Conservation (phyloP, 2,329 filamentous ascomycete genomes). For the Apiospora marii region DNA sequence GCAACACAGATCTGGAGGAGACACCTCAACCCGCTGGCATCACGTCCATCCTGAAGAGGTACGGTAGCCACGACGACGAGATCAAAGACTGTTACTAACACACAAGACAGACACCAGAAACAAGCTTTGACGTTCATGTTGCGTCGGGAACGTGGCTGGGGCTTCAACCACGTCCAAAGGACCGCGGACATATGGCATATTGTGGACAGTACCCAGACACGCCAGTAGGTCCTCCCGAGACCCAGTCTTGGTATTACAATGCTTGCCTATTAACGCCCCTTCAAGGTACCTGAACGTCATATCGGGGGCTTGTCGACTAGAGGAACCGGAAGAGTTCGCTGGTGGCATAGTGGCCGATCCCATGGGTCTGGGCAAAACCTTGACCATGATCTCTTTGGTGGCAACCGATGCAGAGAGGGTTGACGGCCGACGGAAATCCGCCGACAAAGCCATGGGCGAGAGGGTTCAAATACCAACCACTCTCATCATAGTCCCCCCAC, state of each 20-base stretch:
- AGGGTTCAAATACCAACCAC: background rate
- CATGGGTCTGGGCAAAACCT: constrained; percentile 42
- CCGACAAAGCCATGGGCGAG: background rate
- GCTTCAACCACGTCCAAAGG: constrained; percentile 15
- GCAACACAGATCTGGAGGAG: constrained; percentile 27
- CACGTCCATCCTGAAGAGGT: constrained; percentile 28
- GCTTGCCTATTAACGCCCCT: background rate
- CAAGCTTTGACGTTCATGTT: constrained; percentile 40
- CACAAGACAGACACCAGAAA: constrained; percentile 38
- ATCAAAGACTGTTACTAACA: background rate
- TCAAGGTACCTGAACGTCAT: background rate
- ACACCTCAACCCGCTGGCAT: constrained; percentile 26
- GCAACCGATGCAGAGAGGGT: constrained; percentile 29
- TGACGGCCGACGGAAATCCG: background rate
- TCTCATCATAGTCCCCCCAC: background rate
- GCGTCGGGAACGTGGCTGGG: constrained; percentile 36
- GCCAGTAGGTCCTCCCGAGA: constrained; percentile 15
- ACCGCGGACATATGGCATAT: constrained; percentile 34
- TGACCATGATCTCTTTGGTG: constrained; percentile 38
- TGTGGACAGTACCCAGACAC: constrained; percentile 19
- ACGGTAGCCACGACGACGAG: background rate
- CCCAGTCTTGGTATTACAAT: too few species aligned
- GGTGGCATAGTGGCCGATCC: constrained; percentile 40
- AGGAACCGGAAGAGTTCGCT: constrained; percentile 31
- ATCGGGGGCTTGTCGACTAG: constrained; percentile 21